Evolutionary conservation across 257 asterid species (phyloP), one percentile per base, ranked within the genome.

Genomic region (Penstemon eatonii): DNA sequence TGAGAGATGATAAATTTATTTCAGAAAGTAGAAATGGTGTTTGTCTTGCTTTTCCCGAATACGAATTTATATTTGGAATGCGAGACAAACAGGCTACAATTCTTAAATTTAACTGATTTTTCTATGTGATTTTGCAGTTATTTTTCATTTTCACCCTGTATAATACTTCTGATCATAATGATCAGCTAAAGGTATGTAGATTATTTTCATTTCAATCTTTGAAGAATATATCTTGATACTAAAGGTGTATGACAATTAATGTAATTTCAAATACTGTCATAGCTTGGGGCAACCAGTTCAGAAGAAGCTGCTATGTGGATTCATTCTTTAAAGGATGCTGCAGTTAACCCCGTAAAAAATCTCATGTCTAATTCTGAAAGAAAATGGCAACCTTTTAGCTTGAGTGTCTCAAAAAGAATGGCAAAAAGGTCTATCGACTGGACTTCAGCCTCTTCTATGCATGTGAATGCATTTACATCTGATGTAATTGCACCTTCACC

Each of bases 231-330:
- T 25, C 2, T 25, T 25, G 33, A 25, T 25, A 25, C 2, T 25
- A 25, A 25, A 25, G 2, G 33, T 25, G 33, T 25, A 25, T 25
- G 1, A 25, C 2, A 1, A 1, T 25, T 25, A 25, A 25, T 25
- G 33, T 25, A 25, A 25, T 25, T 25, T 25, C 33, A 25, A 25
- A 25, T 25, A 25, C 1, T 25, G 33, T 25, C 33, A 25, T 80
- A 93, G 97, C 81, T 93, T 81, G 98, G 98, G 81, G 98, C 98
- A 77, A 88, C 77, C 77, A 88, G 97, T 82, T 97, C 98, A 15
- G 98, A 93, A 69, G 98, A 93, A 79, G 98, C 96, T 36, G 97
- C 96, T 73, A 88, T 77, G 76, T 93, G 96, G 98, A 93, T 93
- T 63, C 97, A 88, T 58, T 86, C 97, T 61, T 82, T 93, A 72